These are phyloP conservation scores for Nematocida sp. DNA, from an alignment of 371 early-diverging fungal genomes.

Conservation along the genomic window DNA sequence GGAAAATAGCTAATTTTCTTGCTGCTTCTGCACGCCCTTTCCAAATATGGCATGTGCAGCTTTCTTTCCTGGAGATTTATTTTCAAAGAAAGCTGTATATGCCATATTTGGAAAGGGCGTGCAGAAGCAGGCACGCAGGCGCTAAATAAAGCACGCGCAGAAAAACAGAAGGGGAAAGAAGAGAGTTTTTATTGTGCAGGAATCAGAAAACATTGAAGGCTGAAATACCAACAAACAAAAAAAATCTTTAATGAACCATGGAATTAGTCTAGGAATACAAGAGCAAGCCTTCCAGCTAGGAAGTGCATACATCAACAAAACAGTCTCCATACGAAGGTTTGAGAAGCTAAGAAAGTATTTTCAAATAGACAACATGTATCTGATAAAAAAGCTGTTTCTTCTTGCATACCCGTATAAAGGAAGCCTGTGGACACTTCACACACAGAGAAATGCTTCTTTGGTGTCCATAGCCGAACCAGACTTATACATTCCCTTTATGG, in stretches of 20 bases:
- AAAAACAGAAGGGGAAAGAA: too few relatives aligned
- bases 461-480: slow-evolving; percentile 83
- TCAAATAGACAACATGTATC: slow-evolving; percentile 84
- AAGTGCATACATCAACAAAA: slow-evolving; percentile 77
- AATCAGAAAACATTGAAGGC: too few relatives aligned
- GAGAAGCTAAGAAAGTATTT: slow-evolving; percentile 81
- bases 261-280: slow-evolving; percentile 18
- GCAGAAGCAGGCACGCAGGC: too few relatives aligned
- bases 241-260: slow-evolving; percentile 11
- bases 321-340: slow-evolving; percentile 73
- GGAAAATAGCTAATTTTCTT: too few relatives aligned
- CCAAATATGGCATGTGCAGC: too few relatives aligned
- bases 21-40: too few relatives aligned
- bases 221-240: slow-evolving; percentile 19
- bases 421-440: slow-evolving; percentile 59
- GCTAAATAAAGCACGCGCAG: too few relatives aligned
- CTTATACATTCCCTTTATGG: slow-evolving; percentile 90
- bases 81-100: too few relatives aligned
- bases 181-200: not conserved
- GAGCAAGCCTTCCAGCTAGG: slow-evolving; percentile 74
- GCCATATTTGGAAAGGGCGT: too few relatives aligned
- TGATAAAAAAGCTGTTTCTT: slow-evolving; percentile 74
- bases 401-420: slow-evolving; percentile 88
- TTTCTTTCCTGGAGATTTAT: too few relatives aligned
- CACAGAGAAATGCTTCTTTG: slow-evolving; percentile 69